A percentile compares a stretch with the other conserved stretches of the same genome.
phyloP scores from a whole-genome alignment of 768 basidiomycete genomes.

The Pholiota molesta region DNA sequence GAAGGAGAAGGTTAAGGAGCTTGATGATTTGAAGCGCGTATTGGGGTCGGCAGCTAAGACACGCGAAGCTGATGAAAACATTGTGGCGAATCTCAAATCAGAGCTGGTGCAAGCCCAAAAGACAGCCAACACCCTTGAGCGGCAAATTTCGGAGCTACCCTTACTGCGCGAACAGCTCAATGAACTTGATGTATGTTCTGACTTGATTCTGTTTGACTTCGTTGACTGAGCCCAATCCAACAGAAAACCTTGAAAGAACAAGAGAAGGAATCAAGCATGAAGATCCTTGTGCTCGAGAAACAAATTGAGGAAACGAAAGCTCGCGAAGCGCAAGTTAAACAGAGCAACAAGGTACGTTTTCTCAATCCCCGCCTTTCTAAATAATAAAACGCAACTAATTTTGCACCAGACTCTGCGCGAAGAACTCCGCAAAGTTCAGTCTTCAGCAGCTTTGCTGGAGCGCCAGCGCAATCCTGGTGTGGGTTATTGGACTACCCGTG shows the following conservation, averaged over 20 bases:
- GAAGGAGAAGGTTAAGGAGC: constrained; percentile 73
- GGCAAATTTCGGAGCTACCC: constrained; percentile 59
- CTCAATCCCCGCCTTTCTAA: neutral
- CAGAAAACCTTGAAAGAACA: constrained; percentile 39
- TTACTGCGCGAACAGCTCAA: constrained; percentile 48
- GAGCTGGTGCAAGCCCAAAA: constrained; percentile 57
- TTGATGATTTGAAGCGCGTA: constrained; percentile 67
- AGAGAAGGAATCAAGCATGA: constrained; percentile 50
- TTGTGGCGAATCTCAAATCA: constrained; percentile 49
- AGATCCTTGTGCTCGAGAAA: constrained; percentile 57
- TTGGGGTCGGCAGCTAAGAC: constrained; percentile 61
- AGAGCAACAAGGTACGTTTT: constrained; percentile 71
- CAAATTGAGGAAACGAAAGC: constrained; percentile 74
- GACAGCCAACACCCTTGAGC: constrained; percentile 49
- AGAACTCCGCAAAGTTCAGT: constrained; percentile 94
- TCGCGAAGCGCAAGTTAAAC: constrained; percentile 69
- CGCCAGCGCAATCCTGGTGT: constrained; percentile 91
- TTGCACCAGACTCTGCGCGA: constrained; percentile 77
- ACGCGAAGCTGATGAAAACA: constrained; percentile 60
- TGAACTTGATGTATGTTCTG: constrained; percentile 63
- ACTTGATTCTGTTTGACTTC: neutral
- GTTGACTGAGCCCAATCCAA: neutral
- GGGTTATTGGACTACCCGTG: constrained; percentile 81
- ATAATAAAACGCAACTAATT: too few relatives aligned
- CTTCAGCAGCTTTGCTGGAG: constrained; percentile 87